phyloP scores from a whole-genome alignment of 345 rosid genomes.

The Brassica carinata region DNA sequence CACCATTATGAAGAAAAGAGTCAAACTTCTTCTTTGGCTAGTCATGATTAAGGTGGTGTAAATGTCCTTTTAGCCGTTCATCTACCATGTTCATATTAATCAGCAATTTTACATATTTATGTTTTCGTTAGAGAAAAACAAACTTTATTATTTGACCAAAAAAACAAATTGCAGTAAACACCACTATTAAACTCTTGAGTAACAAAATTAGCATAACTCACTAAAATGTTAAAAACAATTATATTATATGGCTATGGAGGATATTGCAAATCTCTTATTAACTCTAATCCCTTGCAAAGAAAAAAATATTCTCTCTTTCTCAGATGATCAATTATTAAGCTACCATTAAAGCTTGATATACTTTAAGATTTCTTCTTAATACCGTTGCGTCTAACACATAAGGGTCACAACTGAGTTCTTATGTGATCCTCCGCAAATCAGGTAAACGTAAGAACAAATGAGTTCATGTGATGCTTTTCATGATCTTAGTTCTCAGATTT shows the following conservation, averaged over 20 bases:
- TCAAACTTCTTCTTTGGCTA: conserved; percentile 3
- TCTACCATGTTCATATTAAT: background rate
- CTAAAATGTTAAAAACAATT: background rate
- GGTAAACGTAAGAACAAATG: background rate
- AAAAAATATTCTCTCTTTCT: background rate
- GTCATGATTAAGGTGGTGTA: background rate
- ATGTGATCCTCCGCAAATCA: background rate
- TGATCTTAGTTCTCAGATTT: background rate
- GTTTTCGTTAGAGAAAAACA: background rate
- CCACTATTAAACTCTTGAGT: background rate
- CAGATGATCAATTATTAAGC: background rate
- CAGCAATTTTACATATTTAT: background rate
- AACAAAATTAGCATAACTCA: background rate
- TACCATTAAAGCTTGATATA: background rate
- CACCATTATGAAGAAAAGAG: background rate
- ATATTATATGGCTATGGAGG: background rate
- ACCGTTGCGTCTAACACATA: background rate
- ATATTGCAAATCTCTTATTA: background rate
- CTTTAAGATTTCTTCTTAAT: background rate
- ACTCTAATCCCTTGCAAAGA: background rate
- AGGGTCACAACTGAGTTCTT: background rate
- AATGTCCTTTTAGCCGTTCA: background rate
- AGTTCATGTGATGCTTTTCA: background rate
- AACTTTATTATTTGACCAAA: background rate
- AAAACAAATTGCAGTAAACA: background rate